Percentiles rank a stretch among this genome's conserved stretches.
Evolutionary conservation across 208 protist species (phyloP).

Genomic region (Crithidia brevicula): DNA sequence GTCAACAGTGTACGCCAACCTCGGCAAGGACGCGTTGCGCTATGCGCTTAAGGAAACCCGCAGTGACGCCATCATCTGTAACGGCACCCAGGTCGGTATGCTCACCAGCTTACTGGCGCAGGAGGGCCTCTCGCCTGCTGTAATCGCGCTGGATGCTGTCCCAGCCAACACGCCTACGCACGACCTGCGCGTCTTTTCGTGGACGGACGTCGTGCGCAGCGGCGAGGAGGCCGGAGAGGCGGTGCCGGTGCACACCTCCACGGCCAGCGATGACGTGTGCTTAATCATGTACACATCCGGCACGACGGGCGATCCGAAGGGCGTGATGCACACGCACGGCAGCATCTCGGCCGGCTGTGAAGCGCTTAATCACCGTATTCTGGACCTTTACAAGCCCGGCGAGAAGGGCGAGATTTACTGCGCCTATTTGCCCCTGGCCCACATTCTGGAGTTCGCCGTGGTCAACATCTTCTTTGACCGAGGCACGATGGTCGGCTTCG

Average conservation of each 20-base stretch:
- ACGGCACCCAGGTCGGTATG: constrained; percentile 45
- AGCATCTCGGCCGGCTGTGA: constrained; percentile 56
- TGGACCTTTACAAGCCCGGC: constrained; percentile 9
- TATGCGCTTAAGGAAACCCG: constrained; percentile 60
- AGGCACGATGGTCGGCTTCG: constrained; percentile 74
- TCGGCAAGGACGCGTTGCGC: constrained; percentile 66
- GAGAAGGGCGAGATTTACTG: constrained; percentile 65
- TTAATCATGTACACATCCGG: constrained; percentile 88
- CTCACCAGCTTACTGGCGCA: constrained; percentile 49
- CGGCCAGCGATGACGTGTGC: constrained; percentile 22
- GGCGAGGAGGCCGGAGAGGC: constrained; percentile 28
- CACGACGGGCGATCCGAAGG: constrained; percentile 91
- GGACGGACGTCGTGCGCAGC: constrained; percentile 49
- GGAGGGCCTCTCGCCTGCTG: constrained; percentile 27
- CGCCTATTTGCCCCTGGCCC: constrained; percentile 92
- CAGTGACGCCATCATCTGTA: constrained; percentile 64
- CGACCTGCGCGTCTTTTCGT: constrained; percentile 42
- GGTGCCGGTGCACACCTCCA: constrained; percentile 70
- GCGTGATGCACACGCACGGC: constrained; percentile 85
- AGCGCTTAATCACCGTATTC: constrained; percentile 42
- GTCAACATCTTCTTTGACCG: constrained; percentile 71
- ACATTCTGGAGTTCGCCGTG: constrained; percentile 92
- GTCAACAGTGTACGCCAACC: constrained; percentile 81
- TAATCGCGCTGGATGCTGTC: constrained; percentile 61
- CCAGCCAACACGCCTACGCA: constrained; percentile 26